Evolutionary conservation across 1,284 basidiomycete species (phyloP), one percentile per base, ranked within the genome.

Genomic region (Sphagnurus paluster): DNA sequence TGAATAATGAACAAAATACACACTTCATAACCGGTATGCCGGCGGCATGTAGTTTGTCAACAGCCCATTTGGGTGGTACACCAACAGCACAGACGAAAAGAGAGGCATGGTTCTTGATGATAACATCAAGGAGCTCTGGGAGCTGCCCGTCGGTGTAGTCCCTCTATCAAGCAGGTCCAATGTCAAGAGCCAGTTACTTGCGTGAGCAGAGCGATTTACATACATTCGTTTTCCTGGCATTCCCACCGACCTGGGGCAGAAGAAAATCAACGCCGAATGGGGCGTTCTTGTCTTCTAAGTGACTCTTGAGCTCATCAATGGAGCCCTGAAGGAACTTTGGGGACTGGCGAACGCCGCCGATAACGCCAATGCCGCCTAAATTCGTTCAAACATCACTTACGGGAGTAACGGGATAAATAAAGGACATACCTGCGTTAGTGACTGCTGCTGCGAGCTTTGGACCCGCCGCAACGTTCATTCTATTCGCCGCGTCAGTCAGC

Each of bases 381-480:
- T 8, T 48, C 14, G n/a, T n/a, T n/a, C n/a, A n/a, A n/a, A n/a
- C 2, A 29, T 37, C 2, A 29, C 5, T 50, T 19, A 37, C 19
- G 10, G 13, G 10, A 34, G 21, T 25, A 30, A 21, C 5, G 9
- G 7, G 29, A 16, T 10, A 26, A 19, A 10, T 13, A n/a, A 5
- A 17, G 26, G 20, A 30, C 5, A 29, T 52, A 72, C 84, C 85
- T 39, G 88, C 79, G 60, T 93, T 90, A 33, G 82, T 84, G 21
- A 90, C 87, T 1, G 88, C 83, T 14, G 91, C 91, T 20, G 90
- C 86, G 6, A 89, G 67, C 61, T 70, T 80, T 30, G 82, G 86
- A 13, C 90, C 90, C 39, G 90, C 87, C 32, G 90, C 90, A 21
- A 92, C 84, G 61, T 90, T 90, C 90, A 92, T 91, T 35, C 88